phyloP scores from a whole-genome alignment of 2,329 filamentous ascomycete genomes.

The Fusarium camptoceras region DNA sequence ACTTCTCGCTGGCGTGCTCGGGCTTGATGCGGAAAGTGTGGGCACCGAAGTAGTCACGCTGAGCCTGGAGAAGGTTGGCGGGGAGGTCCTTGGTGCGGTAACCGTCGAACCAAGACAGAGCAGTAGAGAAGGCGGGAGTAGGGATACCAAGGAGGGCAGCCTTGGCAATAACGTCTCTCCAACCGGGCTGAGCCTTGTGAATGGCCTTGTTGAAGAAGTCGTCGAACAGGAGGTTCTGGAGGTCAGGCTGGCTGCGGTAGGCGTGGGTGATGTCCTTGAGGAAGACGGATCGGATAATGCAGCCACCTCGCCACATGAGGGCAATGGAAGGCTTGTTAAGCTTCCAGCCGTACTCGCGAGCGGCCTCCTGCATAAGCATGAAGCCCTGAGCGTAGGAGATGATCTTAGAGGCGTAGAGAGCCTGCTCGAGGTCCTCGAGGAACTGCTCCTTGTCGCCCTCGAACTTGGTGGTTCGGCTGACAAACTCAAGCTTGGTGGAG shows the following conservation, averaged over 20 bases:
- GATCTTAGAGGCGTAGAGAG: conserved; percentile 99
- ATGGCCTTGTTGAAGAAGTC: conserved; percentile 99
- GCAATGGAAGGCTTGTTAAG: conserved; percentile 99
- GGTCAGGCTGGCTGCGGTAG: conserved; percentile 92
- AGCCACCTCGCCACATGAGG: conserved; percentile 99
- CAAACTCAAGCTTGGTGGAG: conserved; percentile 77
- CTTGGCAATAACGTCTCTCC: conserved; percentile 93
- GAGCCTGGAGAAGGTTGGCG: conserved; percentile 97
- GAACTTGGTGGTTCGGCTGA: conserved; percentile 82
- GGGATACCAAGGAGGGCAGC: conserved; percentile 94
- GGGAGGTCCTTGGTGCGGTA: conserved; percentile 98
- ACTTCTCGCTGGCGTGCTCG: conserved; percentile 79
- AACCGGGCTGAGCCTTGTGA: conserved; percentile 92
- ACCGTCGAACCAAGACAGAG: conserved; percentile 97
- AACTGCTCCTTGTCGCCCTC: conserved; percentile 92
- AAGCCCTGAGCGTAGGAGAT: conserved; percentile 99
- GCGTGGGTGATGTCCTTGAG: conserved; percentile 98
- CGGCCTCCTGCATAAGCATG: conserved; percentile 99
- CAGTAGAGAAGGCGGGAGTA: conserved; percentile 95
- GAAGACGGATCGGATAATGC: conserved; percentile 99
- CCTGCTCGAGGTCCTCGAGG: conserved; percentile 97
- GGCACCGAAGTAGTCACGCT: conserved; percentile 99
- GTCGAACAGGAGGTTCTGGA: conserved; percentile 98
- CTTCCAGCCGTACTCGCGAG: conserved; percentile 97
- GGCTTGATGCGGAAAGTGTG: conserved; percentile 93